Base-by-base conservation (phyloP, 1,139 yeast species). In the Meyerozyma sp. region DNA sequence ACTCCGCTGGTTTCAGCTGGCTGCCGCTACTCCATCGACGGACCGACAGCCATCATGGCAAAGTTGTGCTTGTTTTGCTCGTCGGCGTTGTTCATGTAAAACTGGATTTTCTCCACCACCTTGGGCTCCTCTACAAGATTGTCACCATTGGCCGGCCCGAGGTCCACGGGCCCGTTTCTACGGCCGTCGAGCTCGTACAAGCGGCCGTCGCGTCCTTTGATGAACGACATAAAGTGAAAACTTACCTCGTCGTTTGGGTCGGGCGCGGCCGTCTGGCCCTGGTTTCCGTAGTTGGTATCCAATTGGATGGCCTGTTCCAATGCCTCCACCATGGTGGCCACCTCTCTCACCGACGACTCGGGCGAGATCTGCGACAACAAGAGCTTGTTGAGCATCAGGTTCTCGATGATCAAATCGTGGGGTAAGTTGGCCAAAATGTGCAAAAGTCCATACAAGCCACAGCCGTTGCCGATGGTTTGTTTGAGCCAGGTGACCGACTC, bases 171-270 rank as follows among this genome's bases (percentile, higher is more conserved):
- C 0, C 96, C 95, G 37, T 66, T 67, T 51, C 96, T 74, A 51
- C 98, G 73, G 0, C 98, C 98, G 59, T 93, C 98, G 41, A 93
- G 72, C 61, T 93, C 98, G 53, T 80, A 86, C 27, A 91, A 60
- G 48, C 77, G 79, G n/a, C 77, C 75, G 50, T 77, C 75, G 20
- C 64, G 64, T 9, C 79, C 77, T 54, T 76, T 81, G 7, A 89
- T 74, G 56, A 85, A 84, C 8, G 93, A 75, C 29, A 93, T 82
- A 58, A 88, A 93, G 62, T 93, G 98, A 46, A 85, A 70, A 44
- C 81, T 80, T 2, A 82, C 74, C n/a, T 73, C 70, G 7, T 73
- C 86, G 1, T 70, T 77, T 4, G 93, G 84, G 6, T 66, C 68
- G 4, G 97, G 97, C 0, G 94, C 93, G 39, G 73, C 83, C 0